Evolutionary conservation across 2,329 filamentous ascomycete genomes (phyloP).

Genomic region (Colletotrichum viniferum): DNA sequence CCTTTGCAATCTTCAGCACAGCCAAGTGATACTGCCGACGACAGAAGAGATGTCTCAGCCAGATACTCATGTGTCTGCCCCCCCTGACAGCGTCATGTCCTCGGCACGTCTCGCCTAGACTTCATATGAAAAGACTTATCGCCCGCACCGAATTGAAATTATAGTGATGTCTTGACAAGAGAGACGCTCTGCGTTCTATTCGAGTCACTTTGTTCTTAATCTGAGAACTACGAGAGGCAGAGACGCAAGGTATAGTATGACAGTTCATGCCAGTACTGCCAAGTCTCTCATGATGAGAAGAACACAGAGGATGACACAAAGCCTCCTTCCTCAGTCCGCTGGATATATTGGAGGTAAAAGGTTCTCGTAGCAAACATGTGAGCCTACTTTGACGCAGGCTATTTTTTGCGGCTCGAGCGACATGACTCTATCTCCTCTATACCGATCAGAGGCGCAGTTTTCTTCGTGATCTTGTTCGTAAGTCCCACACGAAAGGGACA

Average conservation of each 20-base stretch:
- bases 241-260: neutral
- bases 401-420: neutral
- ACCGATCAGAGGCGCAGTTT: too few species aligned
- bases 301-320: neutral
- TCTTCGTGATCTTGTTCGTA: too few species aligned
- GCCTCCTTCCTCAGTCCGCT: neutral
- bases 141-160: neutral
- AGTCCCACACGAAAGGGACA: too few species aligned
- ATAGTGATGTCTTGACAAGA: neutral
- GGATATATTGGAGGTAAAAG: neutral
- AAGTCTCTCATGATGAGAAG: neutral
- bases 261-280: neutral
- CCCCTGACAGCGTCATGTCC: neutral
- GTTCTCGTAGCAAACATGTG: neutral
- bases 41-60: neutral
- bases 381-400: neutral
- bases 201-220: neutral
- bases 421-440: neutral
- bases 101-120: neutral
- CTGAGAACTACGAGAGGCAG: neutral
- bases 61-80: neutral
- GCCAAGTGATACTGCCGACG: neutral
- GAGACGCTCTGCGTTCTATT: neutral
- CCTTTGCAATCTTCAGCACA: neutral
- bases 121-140: neutral